Base-by-base conservation (phyloP, 2,329 filamentous ascomycete species). In the Aspergillus luchuensis region DNA sequence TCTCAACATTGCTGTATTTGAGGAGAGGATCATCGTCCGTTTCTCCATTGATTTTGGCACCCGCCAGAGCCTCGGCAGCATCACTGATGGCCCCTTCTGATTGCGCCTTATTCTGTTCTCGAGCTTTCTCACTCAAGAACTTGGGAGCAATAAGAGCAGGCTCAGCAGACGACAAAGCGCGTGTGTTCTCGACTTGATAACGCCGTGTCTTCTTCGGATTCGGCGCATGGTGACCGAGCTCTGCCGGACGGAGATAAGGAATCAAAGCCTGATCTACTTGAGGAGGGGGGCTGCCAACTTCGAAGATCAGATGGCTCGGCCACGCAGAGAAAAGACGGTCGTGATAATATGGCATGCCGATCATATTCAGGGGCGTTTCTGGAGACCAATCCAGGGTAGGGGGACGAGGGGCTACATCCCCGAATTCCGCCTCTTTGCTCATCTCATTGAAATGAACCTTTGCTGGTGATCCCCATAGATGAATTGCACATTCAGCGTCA, bases 291-390 rank as follows among this genome's bases (percentile, higher is more conserved):
- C 91, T 91, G 38, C 94, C 94, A 41, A 96, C 85, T 73, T 97
- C 92, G 60, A 90, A 94, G 1, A 95, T 77, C 69, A 93, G 82
- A 71, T 94, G 91, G 61, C 87, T 88, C 43, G 95, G 92, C 92
- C 94, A 97, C 39, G 91, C 89, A 2, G 95, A 99, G 39, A 96
- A 83, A 10, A 99, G 83, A 13, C 85, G 83, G 63, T 98, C 94
- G 63, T 93, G 87, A 75, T 99, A 99, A 74, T 93, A 96, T 1
- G 95, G 94, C 85, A 99, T 89, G 10, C 95, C 96, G 55, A 98
- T 82, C 36, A 88, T 86, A 76, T 89, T 98, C 45, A 99, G 74
- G 0, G 95, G 92, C 82, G 87, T 88, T 47, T 96, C 90, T 19
- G 82, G 75, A 33, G 84, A 86, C 86, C 90, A 92, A 60, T 91